Base-by-base conservation (phyloP, 495 filamentous ascomycete species). In the Echria macrotheca region DNA sequence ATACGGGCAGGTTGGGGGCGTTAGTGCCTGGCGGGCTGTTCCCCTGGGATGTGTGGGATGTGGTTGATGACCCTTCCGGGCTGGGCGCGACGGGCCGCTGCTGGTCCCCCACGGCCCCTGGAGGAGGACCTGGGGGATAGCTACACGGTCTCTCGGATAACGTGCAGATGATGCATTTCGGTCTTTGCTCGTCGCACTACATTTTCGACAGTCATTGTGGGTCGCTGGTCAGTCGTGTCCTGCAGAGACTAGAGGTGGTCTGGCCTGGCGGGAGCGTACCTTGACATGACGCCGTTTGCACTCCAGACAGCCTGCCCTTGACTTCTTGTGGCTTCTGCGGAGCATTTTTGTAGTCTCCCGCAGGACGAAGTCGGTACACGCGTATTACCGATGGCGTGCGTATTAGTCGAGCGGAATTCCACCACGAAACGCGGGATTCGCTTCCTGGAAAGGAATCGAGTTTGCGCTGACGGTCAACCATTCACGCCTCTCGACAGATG, bases 201-300 rank as follows among this genome's bases (percentile, higher is more conserved):
- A 8, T 3, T 10, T 42, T n/a, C 21, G 18, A 9, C 36, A 26
- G 3, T 8, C 15, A 26, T 9, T 5, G 10, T 15, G 7, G n/a
- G 35, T 18, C 4, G 21, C 17, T n/a, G 35, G 2, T 6, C 10
- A 37, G n/a, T n/a, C n/a, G n/a, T n/a, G n/a, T n/a, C 11, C 35
- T 31, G 6, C 28, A 6, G 6, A 31, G 6, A 31, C 12, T 6
- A 6, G 6, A 31, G 12, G 28, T 6, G 28, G 28, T 31, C 28
- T 31, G 6, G 6, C 28, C 6, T 6, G 31, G 14, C 5, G 4
- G 18, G 11, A 24, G 44, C 19, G 39, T 47, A 66, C 62, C 54
- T 70, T 70, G 39, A 70, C 61, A 50, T 70, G 67, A 10, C 66
- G 65, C 24, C 54, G 53, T 37, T 70, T 70, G 58, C 69, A 74